Base-by-base conservation (phyloP, 805 yeast genomes). In the Ogataea pini region DNA sequence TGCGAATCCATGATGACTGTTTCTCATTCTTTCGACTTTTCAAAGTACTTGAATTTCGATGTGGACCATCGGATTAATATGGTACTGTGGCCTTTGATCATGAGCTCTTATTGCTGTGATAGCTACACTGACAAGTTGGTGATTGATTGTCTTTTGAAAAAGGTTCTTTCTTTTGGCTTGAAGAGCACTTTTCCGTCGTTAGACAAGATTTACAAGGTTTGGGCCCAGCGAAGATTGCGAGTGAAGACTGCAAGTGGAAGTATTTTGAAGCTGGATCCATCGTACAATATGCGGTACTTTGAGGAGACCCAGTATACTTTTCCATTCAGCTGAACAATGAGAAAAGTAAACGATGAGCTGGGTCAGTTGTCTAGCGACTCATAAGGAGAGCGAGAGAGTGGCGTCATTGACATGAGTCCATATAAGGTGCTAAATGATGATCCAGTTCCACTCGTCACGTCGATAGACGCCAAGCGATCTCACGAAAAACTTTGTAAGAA, bases 21-120 rank as follows among this genome's bases (percentile, higher is more conserved):
- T 6, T 37, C 42, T 1, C 37, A 29, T 14, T 10, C 39, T 7
- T 10, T 60, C 6, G 55, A 64, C n/a, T 51, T 48, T 33, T 28
- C 39, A 13, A 48, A 51, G n/a, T 64, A 54, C 39, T 25, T 65
- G 25, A 50, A 45, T 18, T 54, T 44, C 20, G 58, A 61, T n/a
- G 52, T 64, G 4, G 69, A 65, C 41, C 68, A 64, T 44, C 55
- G 69, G 17, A 49, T 65, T 18, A 57, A 60, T 44, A 65, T 64
- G 69, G 52, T 64, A 17, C 67, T 64, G 42, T 63, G 66, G 66
- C 56, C 61, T 25, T 32, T 61, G 12, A 38, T 61, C 13, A 56
- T 62, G 22, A 47, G 62, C 38, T 67, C 64, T 0, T 60, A 54
- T 28, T 60, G 65, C 44, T 59, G 62, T 39, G 25, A 55, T 1